Conservation (phyloP, 164 flowering plant species). For the Magnolia sinica region DNA sequence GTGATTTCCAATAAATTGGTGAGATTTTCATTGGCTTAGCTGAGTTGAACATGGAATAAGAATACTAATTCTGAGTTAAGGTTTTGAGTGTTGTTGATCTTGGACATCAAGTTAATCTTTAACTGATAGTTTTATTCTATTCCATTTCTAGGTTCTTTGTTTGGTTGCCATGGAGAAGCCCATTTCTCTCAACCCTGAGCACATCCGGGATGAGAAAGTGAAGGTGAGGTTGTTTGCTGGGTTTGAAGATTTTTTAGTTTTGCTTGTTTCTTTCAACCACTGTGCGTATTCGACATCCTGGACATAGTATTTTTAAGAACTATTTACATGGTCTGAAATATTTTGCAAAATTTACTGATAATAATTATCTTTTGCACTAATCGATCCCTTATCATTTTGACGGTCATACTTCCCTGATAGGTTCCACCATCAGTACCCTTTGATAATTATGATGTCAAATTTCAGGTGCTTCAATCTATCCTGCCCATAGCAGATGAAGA, state of each 20-base stretch:
- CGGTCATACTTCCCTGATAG: not conserved
- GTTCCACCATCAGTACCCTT: not conserved
- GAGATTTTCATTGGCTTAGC: not conserved
- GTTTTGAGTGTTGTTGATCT: not conserved
- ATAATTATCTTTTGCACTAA: too few species aligned
- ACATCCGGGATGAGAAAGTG: conserved; percentile 97
- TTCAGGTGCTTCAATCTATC: conserved; percentile 92
- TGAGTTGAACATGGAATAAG: not conserved
- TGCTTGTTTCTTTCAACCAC: not conserved
- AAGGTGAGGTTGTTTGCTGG: conserved; percentile 42
- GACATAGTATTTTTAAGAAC: not conserved
- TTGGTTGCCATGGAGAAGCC: conserved; percentile 98
- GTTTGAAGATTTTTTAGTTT: not conserved
- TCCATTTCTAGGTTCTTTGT: conserved; percentile 70
- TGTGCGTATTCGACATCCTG: not conserved
- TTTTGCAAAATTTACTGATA: too few species aligned
- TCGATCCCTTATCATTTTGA: too few species aligned
- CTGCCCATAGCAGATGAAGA: conserved; percentile 71
- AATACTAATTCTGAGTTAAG: not conserved
- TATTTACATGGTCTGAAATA: not conserved
- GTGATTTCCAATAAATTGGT: not conserved
- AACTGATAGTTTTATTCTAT: not conserved
- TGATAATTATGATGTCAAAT: conserved; percentile 4
- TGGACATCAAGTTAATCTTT: not conserved
- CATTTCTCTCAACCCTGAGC: conserved; percentile 88